Evolutionary conservation across 192 early-diverging fungal species (phyloP).

Genomic region (Backusella sp.): DNA sequence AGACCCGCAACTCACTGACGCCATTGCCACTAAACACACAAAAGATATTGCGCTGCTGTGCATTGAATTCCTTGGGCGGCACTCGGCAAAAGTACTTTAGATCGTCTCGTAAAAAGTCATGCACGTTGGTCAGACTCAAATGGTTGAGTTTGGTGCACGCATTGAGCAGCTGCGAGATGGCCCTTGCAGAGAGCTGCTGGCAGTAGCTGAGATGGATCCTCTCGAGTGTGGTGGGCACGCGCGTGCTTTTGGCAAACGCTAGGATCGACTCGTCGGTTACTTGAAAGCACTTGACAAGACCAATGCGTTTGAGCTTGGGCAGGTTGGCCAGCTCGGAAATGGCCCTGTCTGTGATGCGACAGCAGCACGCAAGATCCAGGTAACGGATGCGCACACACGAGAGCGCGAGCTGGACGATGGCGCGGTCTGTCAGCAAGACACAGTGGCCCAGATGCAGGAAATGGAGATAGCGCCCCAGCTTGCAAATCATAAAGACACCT

Average conservation of each 20-base stretch:
- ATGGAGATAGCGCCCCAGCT: slow-evolving; percentile 53
- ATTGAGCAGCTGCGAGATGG: slow-evolving; percentile 46
- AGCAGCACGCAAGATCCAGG: slow-evolving; percentile 56
- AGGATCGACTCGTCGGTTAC: slow-evolving; percentile 54
- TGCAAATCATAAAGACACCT: slow-evolving; percentile 44
- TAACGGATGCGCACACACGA: slow-evolving; percentile 55
- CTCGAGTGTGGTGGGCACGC: slow-evolving; percentile 46
- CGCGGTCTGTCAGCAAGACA: slow-evolving; percentile 46
- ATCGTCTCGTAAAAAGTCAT: slow-evolving; percentile 45
- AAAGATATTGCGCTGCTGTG: slow-evolving; percentile 53
- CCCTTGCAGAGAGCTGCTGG: slow-evolving; percentile 43
- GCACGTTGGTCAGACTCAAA: slow-evolving; percentile 55
- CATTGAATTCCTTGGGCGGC: slow-evolving; percentile 54
- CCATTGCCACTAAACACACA: slow-evolving; percentile 62
- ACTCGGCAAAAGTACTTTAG: slow-evolving; percentile 51
- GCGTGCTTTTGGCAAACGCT: slow-evolving; percentile 43
- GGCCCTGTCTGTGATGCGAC: slow-evolving; percentile 49
- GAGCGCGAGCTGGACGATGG: slow-evolving; percentile 45
- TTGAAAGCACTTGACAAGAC: slow-evolving; percentile 59
- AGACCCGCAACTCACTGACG: slow-evolving; percentile 47
- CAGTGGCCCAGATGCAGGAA: slow-evolving; percentile 62
- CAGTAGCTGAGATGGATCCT: slow-evolving; percentile 60
- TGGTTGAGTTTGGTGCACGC: slow-evolving; percentile 50
- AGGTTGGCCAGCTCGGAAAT: slow-evolving; percentile 52
- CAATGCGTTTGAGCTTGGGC: slow-evolving; percentile 54